phyloP scores from a whole-genome alignment of 1,284 basidiomycete genomes.

The Ceratobasidium sp. region DNA sequence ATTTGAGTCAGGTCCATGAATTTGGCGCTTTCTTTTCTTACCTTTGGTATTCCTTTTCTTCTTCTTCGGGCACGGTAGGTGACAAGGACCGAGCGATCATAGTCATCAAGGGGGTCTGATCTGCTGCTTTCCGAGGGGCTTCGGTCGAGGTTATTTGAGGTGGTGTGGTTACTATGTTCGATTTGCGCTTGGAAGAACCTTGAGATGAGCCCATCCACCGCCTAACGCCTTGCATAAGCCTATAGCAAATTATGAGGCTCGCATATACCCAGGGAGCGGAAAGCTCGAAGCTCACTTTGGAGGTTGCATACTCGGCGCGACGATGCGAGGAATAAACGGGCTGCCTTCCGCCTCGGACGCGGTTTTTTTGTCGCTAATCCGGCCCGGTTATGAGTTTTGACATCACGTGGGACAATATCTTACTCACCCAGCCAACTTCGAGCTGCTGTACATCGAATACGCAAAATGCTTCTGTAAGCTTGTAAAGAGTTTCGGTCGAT shows the following conservation, averaged over 20 bases:
- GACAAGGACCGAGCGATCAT: conserved; percentile 73
- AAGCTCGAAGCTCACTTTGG: conserved; percentile 23
- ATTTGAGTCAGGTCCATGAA: conserved; percentile 35
- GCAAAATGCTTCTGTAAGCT: conserved; percentile 86
- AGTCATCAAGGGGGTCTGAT: conserved; percentile 71
- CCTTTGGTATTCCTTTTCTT: conserved; percentile 85
- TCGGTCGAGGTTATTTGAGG: conserved; percentile 11
- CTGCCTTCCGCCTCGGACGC: conserved; percentile 75
- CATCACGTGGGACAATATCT: conserved; percentile 14
- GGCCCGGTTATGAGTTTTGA: conserved; percentile 46
- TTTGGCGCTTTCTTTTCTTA: conserved; percentile 55
- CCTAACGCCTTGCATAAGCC: conserved; percentile 78
- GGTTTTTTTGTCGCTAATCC: conserved; percentile 67
- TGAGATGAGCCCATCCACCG: conserved; percentile 73
- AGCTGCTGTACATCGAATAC: conserved; percentile 86
- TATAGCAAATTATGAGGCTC: conserved; percentile 53
- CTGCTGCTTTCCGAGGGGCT: conserved; percentile 56
- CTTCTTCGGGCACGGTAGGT: conserved; percentile 73
- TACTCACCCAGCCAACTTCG: conserved; percentile 81
- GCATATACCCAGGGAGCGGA: not conserved
- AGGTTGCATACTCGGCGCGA: conserved; percentile 22
- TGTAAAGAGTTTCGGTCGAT: conserved; percentile 86
- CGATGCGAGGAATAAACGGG: conserved; percentile 71
- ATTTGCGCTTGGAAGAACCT: conserved; percentile 53
- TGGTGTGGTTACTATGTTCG: conserved; percentile 51